These are phyloP conservation scores for Didymella pinodella DNA, from an alignment of 2,329 filamentous ascomycete genomes.

Conservation along the genomic window DNA sequence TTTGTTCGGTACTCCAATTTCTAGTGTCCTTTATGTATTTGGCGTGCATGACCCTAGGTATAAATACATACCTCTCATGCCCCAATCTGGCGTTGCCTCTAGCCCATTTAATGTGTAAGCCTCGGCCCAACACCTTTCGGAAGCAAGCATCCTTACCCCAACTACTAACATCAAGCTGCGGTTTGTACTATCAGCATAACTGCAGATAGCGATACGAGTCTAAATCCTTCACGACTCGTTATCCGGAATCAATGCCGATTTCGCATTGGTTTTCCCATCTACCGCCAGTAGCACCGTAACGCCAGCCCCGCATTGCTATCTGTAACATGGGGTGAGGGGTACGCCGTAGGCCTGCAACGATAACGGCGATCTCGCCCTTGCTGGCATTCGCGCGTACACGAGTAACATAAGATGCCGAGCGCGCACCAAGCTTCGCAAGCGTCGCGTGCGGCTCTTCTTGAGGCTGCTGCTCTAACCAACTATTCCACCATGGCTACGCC, in stretches of 20 bases:
- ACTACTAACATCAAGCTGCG: background rate
- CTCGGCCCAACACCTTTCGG: background rate
- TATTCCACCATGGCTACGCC: slow-evolving; percentile 10
- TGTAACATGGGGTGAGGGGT: slow-evolving; percentile 17
- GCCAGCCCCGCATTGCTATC: slow-evolving; percentile 16
- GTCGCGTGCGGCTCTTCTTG: slow-evolving; percentile 2
- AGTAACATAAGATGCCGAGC: slow-evolving; percentile 16
- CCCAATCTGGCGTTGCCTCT: background rate
- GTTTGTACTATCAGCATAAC: background rate
- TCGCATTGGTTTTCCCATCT: slow-evolving; percentile 1
- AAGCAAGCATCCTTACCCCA: background rate
- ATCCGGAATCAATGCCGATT: slow-evolving; percentile 10
- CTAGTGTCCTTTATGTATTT: background rate
- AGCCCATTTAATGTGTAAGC: background rate
- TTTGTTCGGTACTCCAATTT: background rate
- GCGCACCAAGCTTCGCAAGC: slow-evolving; percentile 12
- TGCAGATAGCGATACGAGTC: slow-evolving; percentile 2
- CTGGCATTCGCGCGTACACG: background rate
- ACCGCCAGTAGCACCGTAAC: background rate
- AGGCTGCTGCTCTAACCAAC: background rate
- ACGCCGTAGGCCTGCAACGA: slow-evolving; percentile 7
- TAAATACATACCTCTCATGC: background rate
- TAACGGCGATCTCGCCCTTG: slow-evolving; percentile 16
- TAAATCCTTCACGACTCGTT: slow-evolving; percentile 4
- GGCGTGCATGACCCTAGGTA: background rate